Evolutionary conservation across 1,139 yeast genomes (phyloP).

Genomic region (Sugiyamaella novakii): DNA sequence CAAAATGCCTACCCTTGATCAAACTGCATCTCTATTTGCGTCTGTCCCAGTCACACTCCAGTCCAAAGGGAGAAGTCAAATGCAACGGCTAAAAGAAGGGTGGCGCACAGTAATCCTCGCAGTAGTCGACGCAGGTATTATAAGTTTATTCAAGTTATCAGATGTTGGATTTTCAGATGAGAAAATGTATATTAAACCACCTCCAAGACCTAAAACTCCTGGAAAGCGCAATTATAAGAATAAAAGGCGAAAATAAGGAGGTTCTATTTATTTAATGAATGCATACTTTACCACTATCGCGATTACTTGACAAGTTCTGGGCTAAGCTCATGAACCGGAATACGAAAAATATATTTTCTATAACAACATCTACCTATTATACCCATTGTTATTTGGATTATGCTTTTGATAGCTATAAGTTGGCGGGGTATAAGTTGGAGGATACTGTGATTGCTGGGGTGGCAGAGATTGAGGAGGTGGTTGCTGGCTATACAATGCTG

Average conservation of each 20-base stretch:
- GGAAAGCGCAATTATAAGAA: slow-evolving; percentile 5
- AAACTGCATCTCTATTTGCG: slow-evolving; percentile 41
- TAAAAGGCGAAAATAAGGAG: neutral
- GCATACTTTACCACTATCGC: too few species aligned
- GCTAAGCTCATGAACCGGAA: too few species aligned
- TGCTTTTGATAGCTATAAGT: slow-evolving; percentile 22
- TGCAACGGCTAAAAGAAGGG: slow-evolving; percentile 50
- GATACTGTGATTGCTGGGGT: slow-evolving; percentile 7
- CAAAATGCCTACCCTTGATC: slow-evolving; percentile 55
- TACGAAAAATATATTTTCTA: too few species aligned
- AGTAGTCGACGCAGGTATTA: slow-evolving; percentile 68
- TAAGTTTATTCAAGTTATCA: slow-evolving; percentile 62
- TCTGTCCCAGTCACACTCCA: slow-evolving; percentile 35
- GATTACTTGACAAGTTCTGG: too few species aligned
- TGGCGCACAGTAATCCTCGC: slow-evolving; percentile 60
- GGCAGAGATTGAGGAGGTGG: slow-evolving; percentile 57
- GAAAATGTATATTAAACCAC: slow-evolving; percentile 19
- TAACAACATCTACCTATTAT: slow-evolving; percentile 1
- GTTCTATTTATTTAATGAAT: too few species aligned
- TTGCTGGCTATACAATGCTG: slow-evolving; percentile 33
- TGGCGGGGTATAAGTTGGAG: slow-evolving; percentile 9
- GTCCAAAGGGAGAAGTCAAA: slow-evolving; percentile 36
- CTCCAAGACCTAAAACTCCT: slow-evolving; percentile 9
- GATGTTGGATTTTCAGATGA: slow-evolving; percentile 55
- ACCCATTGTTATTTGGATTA: slow-evolving; percentile 10